Conservation (phyloP, 345 rosid genomes). For the Xanthoceras sorbifolium region DNA sequence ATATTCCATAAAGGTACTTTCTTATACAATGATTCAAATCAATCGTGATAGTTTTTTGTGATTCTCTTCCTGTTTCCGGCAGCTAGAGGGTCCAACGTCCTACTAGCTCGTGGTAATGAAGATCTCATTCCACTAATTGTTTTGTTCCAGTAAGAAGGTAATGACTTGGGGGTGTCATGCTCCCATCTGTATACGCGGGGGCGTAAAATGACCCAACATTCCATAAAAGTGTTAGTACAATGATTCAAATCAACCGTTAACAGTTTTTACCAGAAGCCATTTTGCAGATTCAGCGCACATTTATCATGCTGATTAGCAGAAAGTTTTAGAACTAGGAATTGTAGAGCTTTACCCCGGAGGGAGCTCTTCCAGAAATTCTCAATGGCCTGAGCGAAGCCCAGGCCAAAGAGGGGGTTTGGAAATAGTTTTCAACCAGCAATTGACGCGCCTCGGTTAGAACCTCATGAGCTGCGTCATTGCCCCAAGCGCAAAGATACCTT, state of each 20-base stretch:
- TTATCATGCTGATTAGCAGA: too few relatives aligned
- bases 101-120: background rate
- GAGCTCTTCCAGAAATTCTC: slow-evolving; percentile 22
- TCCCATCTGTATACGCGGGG: too few relatives aligned
- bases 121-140: background rate
- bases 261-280: too few relatives aligned
- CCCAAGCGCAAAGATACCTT: background rate
- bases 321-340: background rate
- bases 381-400: slow-evolving; percentile 1
- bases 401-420: slow-evolving; percentile 14
- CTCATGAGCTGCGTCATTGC: slow-evolving; percentile 18
- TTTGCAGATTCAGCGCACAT: too few relatives aligned
- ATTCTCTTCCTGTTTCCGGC: background rate
- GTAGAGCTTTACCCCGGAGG: slow-evolving; percentile 15
- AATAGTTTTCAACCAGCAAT: slow-evolving; percentile 19
- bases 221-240: too few relatives aligned
- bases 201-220: too few relatives aligned
- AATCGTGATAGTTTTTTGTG: too few relatives aligned
- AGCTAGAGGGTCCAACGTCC: background rate
- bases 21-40: too few relatives aligned
- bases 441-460: slow-evolving; percentile 17
- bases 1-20: too few relatives aligned
- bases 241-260: too few relatives aligned
- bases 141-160: too few relatives aligned
- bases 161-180: too few relatives aligned